Evolutionary conservation across 306 rosid genomes (phyloP), one percentile per base, ranked within the genome.

Genomic region (Urtica urens): DNA sequence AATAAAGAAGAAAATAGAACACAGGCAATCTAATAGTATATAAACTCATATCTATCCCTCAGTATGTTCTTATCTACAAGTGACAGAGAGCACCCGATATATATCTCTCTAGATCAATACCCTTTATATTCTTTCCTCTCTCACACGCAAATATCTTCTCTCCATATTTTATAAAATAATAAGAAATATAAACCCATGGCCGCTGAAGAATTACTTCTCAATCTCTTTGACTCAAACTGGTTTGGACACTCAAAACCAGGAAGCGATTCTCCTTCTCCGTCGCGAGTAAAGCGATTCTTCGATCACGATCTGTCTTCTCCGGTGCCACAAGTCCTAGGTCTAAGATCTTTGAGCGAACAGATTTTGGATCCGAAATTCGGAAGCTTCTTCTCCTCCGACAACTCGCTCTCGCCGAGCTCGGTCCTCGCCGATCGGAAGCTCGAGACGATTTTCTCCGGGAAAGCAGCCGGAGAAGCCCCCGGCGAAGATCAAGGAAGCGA

Each of bases 221-320:
- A 46, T n/a, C 80, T 74, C 52, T 54, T 86, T 9, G 93, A 86
- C 52, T 67, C 72, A 0, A 62, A 27, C 55, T 86, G 96, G 96
- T 78, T 74, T 49, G 71, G 75, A 27, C 53, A 64, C 0, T 35
- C 69, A 37, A 49, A 23, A 15, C 18, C 38, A n/a, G 19, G 63
- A 60, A 31, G 38, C 19, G 4, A 18, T n/a, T 26, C n/a, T n/a
- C n/a, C n/a, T n/a, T n/a, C n/a, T n/a, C n/a, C n/a, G n/a, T n/a
- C n/a, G n/a, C n/a, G n/a, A n/a, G n/a, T n/a, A n/a, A 7, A 21
- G 10, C 6, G 22, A 22, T 10, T 20, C 3, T 13, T 8, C 23
- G 27, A 7, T 25, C 37, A 48, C 16, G 38, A 16, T 48, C 38
- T 5, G 15, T 10, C 24, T 31, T 33, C 2, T 21, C 2, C 23